A percentile compares a stretch with the other conserved stretches of the same genome.
phyloP scores from a whole-genome alignment of 345 rosid genomes.

The Aquilaria malaccensis region DNA sequence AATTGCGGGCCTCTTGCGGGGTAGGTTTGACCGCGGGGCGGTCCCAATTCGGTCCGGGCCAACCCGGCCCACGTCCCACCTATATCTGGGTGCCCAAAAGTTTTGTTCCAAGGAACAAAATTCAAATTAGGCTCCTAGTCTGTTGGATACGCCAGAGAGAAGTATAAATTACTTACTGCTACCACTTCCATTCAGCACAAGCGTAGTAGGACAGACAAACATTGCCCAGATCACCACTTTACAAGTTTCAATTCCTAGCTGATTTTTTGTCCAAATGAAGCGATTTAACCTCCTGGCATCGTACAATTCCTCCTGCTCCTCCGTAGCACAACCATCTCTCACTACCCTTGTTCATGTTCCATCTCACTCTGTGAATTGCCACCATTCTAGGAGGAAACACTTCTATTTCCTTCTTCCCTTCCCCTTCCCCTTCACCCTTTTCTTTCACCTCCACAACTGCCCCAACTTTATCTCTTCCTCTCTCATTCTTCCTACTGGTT shows the following conservation, averaged over 20 bases:
- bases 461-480: constrained; percentile 15
- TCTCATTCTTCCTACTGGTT: constrained; percentile 8
- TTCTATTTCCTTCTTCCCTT: constrained; percentile 13
- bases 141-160: too few species aligned
- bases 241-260: constrained; percentile 1
- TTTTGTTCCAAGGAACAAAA: too few species aligned
- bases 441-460: constrained; percentile 18
- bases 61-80: too few species aligned
- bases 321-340: constrained; percentile 88
- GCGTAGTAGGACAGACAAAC: too few species aligned
- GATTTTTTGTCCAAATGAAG: constrained; percentile 16
- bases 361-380: constrained; percentile 65
- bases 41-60: too few species aligned
- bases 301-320: constrained; percentile 79
- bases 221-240: too few species aligned
- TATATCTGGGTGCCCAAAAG: too few species aligned
- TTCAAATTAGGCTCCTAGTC: too few species aligned
- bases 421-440: constrained; percentile 5
- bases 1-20: too few species aligned
- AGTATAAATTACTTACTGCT: too few species aligned
- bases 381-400: constrained; percentile 51
- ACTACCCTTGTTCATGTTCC: constrained; percentile 86
- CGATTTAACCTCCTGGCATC: constrained; percentile 57
- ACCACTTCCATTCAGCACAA: too few species aligned
- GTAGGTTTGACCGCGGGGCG: too few species aligned